Base-by-base conservation (phyloP, 2,329 filamentous ascomycete genomes). In the Talaromyces pinophilus region DNA sequence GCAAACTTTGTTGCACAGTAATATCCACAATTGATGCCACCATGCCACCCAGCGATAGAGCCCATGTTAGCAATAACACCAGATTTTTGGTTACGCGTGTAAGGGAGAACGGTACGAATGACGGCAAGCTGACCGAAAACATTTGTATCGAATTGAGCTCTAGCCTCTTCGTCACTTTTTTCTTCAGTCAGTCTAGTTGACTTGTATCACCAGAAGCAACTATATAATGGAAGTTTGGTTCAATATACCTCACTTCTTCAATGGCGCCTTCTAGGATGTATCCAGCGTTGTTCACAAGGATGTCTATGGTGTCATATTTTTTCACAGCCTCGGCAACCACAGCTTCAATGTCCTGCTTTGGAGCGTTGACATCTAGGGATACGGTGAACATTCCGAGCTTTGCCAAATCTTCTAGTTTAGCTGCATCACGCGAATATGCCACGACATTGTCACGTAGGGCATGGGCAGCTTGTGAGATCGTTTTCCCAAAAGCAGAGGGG, bases 271-370 rank as follows among this genome's bases (percentile, higher is more conserved):
- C 64, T 19, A 68, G 22, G 5, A 68, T 62, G n/a, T 67, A 67
- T 55, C 57, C 67, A 19, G 63, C 66, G n/a, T 61, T 61, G 35
- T 69, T 69, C 17, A 66, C 63, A 22, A 67, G 59, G 33, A 63
- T 52, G 30, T 69, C 63, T 19, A 69, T 60, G 35, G 55, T 19
- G 28, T 63, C 63, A 33, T 65, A 69, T 17, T 60, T 68, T 13
- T 17, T 33, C 11, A 66, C 30, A 5, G 44, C 52, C 4, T 59
- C 35, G 2, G 55, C 38, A 11, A 64, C 63, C n/a, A 59, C 22
- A 30, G 44, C 55, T 35, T 67, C 28, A 5, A 67, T 50, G 5
- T 63, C 40, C 11, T 42, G 28, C 13, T 63, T 38, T 4, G 25
- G 19, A 11, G 50, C 13, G 7, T 25, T 55, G 17, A 63, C 50